Conservation (phyloP, 106 monocot genomes). For the Dioscorea alata region DNA sequence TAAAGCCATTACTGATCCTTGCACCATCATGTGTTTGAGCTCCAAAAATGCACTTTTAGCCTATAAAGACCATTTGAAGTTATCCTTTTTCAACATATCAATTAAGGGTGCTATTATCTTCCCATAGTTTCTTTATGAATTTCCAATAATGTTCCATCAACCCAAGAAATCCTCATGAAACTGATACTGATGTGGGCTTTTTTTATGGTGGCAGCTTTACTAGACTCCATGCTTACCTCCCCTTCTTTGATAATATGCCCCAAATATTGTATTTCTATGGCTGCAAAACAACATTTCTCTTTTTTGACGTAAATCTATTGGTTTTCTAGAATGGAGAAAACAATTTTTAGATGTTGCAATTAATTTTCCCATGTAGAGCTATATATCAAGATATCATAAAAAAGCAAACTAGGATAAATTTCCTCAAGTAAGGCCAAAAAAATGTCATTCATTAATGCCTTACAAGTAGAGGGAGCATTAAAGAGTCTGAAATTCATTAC, state of each 20-base stretch:
- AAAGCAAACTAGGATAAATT: constrained; percentile 11
- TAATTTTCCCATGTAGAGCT: not conserved
- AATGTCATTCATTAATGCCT: constrained; percentile 7
- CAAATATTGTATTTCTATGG: not conserved
- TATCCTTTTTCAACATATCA: not conserved
- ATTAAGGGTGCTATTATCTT: not conserved
- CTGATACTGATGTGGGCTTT: not conserved
- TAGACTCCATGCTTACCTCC: not conserved
- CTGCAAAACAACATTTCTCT: not conserved
- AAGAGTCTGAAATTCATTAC: constrained; percentile 17
- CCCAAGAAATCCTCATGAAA: constrained; percentile 3
- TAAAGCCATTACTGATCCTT: not conserved
- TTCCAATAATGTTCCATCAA: constrained; percentile 1
- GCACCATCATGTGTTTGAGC: not conserved
- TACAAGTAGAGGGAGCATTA: constrained; percentile 12
- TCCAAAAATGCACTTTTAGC: not conserved
- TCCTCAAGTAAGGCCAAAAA: not conserved
- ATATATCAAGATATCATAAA: no score
- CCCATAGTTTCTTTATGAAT: not conserved
- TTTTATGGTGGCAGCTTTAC: not conserved
- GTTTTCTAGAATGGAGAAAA: not conserved
- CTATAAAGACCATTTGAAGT: not conserved
- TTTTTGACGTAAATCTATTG: not conserved
- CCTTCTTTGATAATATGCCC: not conserved
- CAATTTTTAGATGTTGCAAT: not conserved